Base-by-base conservation (phyloP, 441 rosid genomes). In the Pelargonium myrrhifolium region DNA sequence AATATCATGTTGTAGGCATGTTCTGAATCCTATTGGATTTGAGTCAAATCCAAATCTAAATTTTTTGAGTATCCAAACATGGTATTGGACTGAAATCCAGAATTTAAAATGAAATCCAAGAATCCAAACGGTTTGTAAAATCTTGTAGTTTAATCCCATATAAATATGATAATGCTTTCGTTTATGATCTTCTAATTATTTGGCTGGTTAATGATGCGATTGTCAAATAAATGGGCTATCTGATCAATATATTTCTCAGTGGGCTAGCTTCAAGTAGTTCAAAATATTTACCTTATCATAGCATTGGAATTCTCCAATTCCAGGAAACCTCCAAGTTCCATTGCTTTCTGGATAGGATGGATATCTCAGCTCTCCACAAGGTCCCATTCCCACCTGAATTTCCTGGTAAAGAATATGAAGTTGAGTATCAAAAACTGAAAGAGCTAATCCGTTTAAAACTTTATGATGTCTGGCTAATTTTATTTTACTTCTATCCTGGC, bases 221-320 rank as follows among this genome's bases (percentile, higher is more conserved):
- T 61, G 42, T 49, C 51, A 5, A 21, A 42, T 37, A 39, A 58
- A 14, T 1, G 18, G 35, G 37, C 47, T 28, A 47, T n/a, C 43
- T 15, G n/a, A 47, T 28, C 2, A 0, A 35, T 43, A 6, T n/a
- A 8, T 22, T 22, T 1, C 28, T 20, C 60, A 55, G 66, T 47
- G 15, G 74, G 42, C 20, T 8, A 11, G 11, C 12, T 53, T 53
- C 60, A 18, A 53, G 42, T 8, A 37, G 42, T 39, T 39, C 61
- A 17, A 56, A 58, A 73, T 6, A 9, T 64, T 76, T 83, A 90
- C 97, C 96, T 90, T 90, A 76, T 93, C 98, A 26, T 87, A 84
- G 83, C 97, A 93, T 76, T 90, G 97, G 79, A 90, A 93, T 83
- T 90, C 99, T 73, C 97, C 99, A 66, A 90, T 93, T 75, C 99